Conservation (phyloP, 2,329 filamentous ascomycete species). For the Paecilomyces niveus region DNA sequence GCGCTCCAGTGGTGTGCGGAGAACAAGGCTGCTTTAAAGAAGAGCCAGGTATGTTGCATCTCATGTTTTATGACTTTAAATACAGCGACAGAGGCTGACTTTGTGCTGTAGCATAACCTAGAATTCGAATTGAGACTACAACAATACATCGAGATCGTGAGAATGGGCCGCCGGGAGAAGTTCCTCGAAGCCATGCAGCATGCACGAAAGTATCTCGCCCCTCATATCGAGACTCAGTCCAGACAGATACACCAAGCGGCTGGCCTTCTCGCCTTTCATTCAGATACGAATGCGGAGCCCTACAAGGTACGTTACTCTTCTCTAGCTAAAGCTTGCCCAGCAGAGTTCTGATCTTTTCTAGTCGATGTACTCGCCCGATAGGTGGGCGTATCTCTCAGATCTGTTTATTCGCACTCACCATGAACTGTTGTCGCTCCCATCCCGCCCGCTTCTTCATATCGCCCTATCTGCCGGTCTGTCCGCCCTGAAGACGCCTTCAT, state of each 20-base stretch:
- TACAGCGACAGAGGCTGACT: constrained; percentile 2
- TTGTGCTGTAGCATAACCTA: constrained; percentile 57
- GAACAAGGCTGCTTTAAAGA: constrained; percentile 86
- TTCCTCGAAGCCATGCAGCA: constrained; percentile 71
- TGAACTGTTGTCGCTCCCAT: constrained; percentile 72
- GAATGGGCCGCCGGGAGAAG: constrained; percentile 57
- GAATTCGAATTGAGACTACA: constrained; percentile 92
- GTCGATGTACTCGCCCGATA: constrained; percentile 64
- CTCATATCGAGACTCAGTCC: constrained; percentile 62
- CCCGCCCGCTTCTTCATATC: constrained; percentile 78
- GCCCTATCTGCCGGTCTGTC: constrained; percentile 87
- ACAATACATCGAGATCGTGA: constrained; percentile 87
- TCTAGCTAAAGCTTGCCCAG: background rate
- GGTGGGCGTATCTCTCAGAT: constrained; percentile 70
- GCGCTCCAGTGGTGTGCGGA: constrained; percentile 87
- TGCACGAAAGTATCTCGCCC: constrained; percentile 72
- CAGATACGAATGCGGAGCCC: constrained; percentile 52
- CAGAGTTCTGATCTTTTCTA: constrained; percentile 21
- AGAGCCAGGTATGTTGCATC: constrained; percentile 61
- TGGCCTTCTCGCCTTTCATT: constrained; percentile 69
- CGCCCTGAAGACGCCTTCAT: constrained; percentile 90
- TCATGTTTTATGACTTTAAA: too few relatives aligned
- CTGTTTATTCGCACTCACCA: constrained; percentile 85
- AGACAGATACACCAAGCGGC: constrained; percentile 65
- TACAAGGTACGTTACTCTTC: constrained; percentile 45